These are phyloP conservation scores for Tremella fuciformis DNA, from an alignment of 768 basidiomycete genomes.

Conservation along the genomic window DNA sequence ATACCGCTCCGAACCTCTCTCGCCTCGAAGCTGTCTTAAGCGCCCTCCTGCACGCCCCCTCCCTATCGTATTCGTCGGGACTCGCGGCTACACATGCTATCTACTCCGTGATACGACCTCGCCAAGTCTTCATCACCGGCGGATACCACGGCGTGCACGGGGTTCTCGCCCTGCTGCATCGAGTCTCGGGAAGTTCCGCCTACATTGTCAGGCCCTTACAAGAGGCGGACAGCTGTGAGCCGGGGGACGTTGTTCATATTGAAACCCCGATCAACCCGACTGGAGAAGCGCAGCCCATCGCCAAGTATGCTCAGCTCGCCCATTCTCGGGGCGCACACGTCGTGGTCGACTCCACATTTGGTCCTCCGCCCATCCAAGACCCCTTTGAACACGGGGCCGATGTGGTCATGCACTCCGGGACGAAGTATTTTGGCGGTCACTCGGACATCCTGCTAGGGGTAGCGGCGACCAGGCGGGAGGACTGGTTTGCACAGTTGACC, in stretches of 20 bases:
- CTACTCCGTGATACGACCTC: too few species aligned
- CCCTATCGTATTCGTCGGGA: neutral
- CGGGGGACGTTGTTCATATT: neutral
- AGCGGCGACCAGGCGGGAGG: neutral
- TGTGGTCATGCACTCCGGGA: constrained; percentile 2
- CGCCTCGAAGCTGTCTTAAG: too few species aligned
- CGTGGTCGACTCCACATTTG: neutral
- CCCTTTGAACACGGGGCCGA: constrained; percentile 3
- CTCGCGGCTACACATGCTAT: too few species aligned
- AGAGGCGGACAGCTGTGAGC: neutral
- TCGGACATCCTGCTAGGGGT: neutral
- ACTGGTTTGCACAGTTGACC: neutral
- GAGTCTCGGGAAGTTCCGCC: neutral
- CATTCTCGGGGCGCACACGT: neutral
- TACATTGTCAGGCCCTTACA: neutral
- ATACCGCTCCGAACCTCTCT: neutral
- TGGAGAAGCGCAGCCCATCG: neutral
- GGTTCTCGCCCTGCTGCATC: neutral
- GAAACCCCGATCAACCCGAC: neutral
- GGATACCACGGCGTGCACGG: constrained; percentile 1
- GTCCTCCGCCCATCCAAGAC: constrained; percentile 4
- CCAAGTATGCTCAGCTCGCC: neutral
- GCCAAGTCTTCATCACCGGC: neutral
- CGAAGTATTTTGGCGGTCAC: constrained; percentile 3
- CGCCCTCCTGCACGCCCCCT: neutral